Conservation (phyloP, 2,329 filamentous ascomycete species). For the Xylaria sp. region DNA sequence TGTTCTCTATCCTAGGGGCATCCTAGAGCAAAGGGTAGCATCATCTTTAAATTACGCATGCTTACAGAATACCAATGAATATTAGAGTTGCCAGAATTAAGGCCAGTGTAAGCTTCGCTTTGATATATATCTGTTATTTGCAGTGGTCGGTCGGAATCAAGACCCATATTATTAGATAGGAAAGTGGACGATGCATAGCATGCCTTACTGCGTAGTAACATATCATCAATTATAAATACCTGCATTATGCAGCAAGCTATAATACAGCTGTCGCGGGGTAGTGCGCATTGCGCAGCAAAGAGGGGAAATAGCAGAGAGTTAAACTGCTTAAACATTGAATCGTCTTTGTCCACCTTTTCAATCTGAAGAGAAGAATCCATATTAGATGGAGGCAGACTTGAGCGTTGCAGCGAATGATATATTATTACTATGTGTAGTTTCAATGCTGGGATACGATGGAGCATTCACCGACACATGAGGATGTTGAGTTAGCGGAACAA, state of each 20-base stretch:
- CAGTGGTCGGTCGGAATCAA: not conserved
- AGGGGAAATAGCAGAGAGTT: not conserved
- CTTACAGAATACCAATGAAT: not conserved
- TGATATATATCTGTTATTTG: not conserved
- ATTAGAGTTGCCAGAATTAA: not conserved
- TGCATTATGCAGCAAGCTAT: not conserved
- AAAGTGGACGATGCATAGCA: not conserved
- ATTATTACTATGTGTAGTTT: not conserved
- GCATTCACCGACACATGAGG: too few relatives aligned
- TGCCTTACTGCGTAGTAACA: too few relatives aligned
- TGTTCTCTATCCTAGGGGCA: too few relatives aligned
- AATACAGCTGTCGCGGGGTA: not conserved
- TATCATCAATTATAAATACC: not conserved
- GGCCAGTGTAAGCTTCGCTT: not conserved
- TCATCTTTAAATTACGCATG: not conserved
- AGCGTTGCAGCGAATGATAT: not conserved
- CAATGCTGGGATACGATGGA: not conserved
- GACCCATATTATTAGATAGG: not conserved
- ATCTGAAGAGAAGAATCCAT: not conserved
- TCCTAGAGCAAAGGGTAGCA: not conserved
- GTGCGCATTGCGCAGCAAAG: not conserved
- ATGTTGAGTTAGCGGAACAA: not conserved
- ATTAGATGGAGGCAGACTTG: not conserved
- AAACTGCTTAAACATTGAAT: not conserved
- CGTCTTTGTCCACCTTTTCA: not conserved